Evolutionary conservation across 169 alveolate genomes (phyloP).

Genomic region (Cryptosporidium xiaoi): DNA sequence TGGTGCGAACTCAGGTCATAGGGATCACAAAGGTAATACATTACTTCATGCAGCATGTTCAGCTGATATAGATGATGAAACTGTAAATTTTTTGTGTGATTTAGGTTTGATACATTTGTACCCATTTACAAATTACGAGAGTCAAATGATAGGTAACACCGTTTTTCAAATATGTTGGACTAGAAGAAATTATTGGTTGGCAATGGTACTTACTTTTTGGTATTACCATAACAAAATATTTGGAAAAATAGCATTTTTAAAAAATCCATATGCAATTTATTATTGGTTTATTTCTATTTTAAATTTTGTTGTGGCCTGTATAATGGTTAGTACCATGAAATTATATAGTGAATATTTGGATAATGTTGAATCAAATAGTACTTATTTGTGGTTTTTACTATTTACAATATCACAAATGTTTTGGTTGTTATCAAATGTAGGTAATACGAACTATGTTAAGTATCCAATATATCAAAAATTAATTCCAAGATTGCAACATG

Average conservation of each 20-base stretch:
- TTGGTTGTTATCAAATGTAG: slow-evolving; percentile 50
- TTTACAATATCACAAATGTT: slow-evolving; percentile 43
- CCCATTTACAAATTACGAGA: slow-evolving; percentile 75
- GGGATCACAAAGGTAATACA: slow-evolving; percentile 79
- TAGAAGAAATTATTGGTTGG: slow-evolving; percentile 65
- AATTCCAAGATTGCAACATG: slow-evolving; percentile 37
- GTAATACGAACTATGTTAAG: slow-evolving; percentile 45
- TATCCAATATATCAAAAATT: slow-evolving; percentile 55
- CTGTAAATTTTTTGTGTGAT: slow-evolving; percentile 76
- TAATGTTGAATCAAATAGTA: slow-evolving; percentile 10
- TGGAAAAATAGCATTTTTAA: slow-evolving; percentile 76
- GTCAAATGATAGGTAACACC: slow-evolving; percentile 67
- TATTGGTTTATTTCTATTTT: slow-evolving; percentile 81
- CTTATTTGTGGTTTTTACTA: slow-evolving; percentile 30
- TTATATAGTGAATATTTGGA: slow-evolving; percentile 43
- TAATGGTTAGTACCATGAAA: slow-evolving; percentile 54
- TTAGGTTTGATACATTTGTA: slow-evolving; percentile 74
- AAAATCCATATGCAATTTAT: slow-evolving; percentile 80
- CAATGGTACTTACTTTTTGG: slow-evolving; percentile 75
- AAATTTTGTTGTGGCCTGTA: slow-evolving; percentile 74
- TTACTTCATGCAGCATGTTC: slow-evolving; percentile 77
- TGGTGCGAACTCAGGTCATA: slow-evolving; percentile 86
- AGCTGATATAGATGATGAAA: slow-evolving; percentile 71
- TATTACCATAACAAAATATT: slow-evolving; percentile 76
- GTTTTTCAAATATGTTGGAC: slow-evolving; percentile 73